Evolutionary conservation across 2,329 filamentous ascomycete genomes (phyloP), one percentile per base, ranked within the genome.

Genomic region (Pseudogymnoascus verrucosus): DNA sequence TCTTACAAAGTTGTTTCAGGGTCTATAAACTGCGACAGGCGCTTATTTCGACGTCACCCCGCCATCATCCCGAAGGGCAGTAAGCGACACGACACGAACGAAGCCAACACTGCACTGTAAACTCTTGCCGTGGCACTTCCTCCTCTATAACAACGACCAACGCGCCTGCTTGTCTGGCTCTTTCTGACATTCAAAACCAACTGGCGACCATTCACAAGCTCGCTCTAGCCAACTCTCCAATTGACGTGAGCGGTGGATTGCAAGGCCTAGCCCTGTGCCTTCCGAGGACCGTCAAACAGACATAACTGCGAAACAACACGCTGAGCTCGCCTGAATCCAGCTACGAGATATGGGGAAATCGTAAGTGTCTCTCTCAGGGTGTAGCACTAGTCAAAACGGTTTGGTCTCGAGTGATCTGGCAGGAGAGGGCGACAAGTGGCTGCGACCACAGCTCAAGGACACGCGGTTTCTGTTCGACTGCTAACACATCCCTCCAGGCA

Each of bases 401-500:
- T 5, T n/a, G 26, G n/a, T 34, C 14, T 54, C 14, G 37, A 39
- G 19, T 21, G 42, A 11, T 8, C 16, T 4, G 16, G 11, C 11
- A 47, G 26, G 26, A 47, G n/a, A 21, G 16, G 14, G 44, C 12
- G 8, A 14, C 21, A 28, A 11, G 47, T 31, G 23, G 23, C 23
- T 31, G 47, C 47, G 7, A 28, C 23, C 7, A 28, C 23, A 4
- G 8, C 51, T 34, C 51, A 11, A 36, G 10, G 28, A 57, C 51
- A 57, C n/a, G 28, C 51, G 51, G 5, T 5, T 14, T 16, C n/a
- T 11, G 14, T 7, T 23, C 12, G 10, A 5, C 8, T 7, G 62
- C 68, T 71, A 54, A 69, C 65, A 39, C 4, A 31, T 12, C 12
- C 11, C 31, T 36, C 28, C 74, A 99, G 95, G 79, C 95, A 98